Evolutionary conservation across 805 yeast species (phyloP).

Genomic region (Saturnispora saitoi): DNA sequence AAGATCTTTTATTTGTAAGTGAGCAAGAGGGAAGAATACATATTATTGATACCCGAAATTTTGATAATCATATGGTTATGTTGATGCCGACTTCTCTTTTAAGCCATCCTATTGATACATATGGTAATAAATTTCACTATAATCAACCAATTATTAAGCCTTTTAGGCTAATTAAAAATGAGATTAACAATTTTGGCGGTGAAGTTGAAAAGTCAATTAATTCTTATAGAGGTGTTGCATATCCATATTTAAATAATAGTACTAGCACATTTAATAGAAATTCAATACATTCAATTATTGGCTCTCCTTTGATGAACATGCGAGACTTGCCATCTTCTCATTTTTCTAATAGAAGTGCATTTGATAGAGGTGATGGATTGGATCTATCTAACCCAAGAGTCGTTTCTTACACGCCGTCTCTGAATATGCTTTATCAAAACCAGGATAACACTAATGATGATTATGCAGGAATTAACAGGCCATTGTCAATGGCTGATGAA

Average conservation of each 20-base stretch:
- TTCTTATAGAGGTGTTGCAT: not conserved
- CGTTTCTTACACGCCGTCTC: not conserved
- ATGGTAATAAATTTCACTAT: slow-evolving; percentile 7
- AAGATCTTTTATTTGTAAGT: slow-evolving; percentile 65
- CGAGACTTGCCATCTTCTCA: not conserved
- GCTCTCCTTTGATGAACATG: not conserved
- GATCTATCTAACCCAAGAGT: not conserved
- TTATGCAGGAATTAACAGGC: not conserved
- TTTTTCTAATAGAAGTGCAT: not conserved
- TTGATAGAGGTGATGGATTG: not conserved
- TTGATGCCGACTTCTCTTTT: slow-evolving; percentile 41
- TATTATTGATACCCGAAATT: slow-evolving; percentile 68
- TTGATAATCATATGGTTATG: slow-evolving; percentile 67
- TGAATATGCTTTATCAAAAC: not conserved
- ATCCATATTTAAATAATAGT: not conserved
- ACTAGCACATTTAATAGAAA: not conserved
- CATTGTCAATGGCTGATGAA: not conserved
- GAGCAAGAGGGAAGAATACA: slow-evolving; percentile 89
- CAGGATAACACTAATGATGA: not conserved
- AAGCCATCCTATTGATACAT: not conserved
- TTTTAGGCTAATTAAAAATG: slow-evolving; percentile 23
- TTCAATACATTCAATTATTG: not conserved
- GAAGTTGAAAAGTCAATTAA: slow-evolving; percentile 10
- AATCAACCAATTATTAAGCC: slow-evolving; percentile 25
- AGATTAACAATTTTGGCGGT: slow-evolving; percentile 11